Percentiles rank a stretch among this genome's conserved stretches.
Evolutionary conservation across 371 early-diverging fungal species (phyloP).

Genomic region (Cokeromyces recurvatus): DNA sequence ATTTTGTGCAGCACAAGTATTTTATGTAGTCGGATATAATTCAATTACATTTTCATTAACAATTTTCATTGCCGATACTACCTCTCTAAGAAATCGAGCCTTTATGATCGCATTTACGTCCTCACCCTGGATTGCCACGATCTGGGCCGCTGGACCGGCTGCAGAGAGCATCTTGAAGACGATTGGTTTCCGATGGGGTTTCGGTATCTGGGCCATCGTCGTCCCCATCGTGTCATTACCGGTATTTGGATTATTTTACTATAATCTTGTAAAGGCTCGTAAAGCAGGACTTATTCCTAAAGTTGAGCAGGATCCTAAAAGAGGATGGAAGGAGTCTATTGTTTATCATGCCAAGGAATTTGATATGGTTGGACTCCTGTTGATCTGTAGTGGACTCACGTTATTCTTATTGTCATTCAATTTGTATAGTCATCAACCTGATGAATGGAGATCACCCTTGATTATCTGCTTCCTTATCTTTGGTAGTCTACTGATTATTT

Average conservation of each 20-base stretch:
- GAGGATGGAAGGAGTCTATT: slow-evolving; percentile 3
- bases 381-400: slow-evolving; percentile 13
- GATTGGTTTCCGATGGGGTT: slow-evolving; percentile 21
- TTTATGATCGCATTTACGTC: slow-evolving; percentile 17
- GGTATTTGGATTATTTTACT: slow-evolving; percentile 12
- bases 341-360: slow-evolving; percentile 7
- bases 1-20: slow-evolving; percentile 16
- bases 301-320: background rate
- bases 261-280: slow-evolving; percentile 12
- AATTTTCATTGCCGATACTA: slow-evolving; percentile 20
- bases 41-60: slow-evolving; percentile 5
- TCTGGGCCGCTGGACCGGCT: slow-evolving; percentile 14
- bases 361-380: slow-evolving; percentile 10
- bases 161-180: slow-evolving; percentile 9
- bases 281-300: slow-evolving; percentile 15
- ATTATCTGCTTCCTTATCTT: slow-evolving; percentile 12
- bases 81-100: slow-evolving; percentile 16
- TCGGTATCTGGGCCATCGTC: slow-evolving; percentile 16
- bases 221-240: slow-evolving; percentile 7
- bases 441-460: slow-evolving; percentile 13
- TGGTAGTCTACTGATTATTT: slow-evolving; percentile 8
- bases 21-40: slow-evolving; percentile 12
- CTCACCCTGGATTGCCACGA: slow-evolving; percentile 15
- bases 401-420: slow-evolving; percentile 13
- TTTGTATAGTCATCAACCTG: slow-evolving; percentile 5